Evolutionary conservation across 1,139 yeast genomes (phyloP).

Genomic region (Nakaseomyces uthaithaninus): DNA sequence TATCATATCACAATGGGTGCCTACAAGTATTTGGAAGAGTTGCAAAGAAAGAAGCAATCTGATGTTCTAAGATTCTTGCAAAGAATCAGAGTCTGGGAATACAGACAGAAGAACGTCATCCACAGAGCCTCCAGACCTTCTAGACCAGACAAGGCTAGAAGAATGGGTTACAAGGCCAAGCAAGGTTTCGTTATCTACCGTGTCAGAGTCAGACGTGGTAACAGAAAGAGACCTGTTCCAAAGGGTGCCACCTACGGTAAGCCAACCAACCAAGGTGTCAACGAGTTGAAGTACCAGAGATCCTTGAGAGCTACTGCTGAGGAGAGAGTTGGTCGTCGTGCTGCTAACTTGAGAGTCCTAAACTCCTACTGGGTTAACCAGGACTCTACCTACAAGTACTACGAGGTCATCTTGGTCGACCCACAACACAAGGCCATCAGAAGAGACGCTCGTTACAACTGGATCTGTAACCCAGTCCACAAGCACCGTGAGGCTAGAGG

Average conservation of each 20-base stretch:
- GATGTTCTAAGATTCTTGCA: conserved; percentile 97
- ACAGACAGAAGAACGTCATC: conserved; percentile 97
- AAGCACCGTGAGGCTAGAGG: conserved; percentile 99
- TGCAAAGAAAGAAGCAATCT: conserved; percentile 99
- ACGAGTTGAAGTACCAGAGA: conserved; percentile 99
- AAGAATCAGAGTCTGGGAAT: conserved; percentile 99
- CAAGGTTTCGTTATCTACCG: conserved; percentile 99
- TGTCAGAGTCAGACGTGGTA: conserved; percentile 99
- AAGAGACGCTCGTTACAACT: conserved; percentile 98
- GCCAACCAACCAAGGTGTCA: conserved; percentile 99
- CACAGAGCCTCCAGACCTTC: conserved; percentile 99
- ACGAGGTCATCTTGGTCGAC: conserved; percentile 92
- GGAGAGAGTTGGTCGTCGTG: conserved; percentile 99
- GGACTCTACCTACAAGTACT: conserved; percentile 99
- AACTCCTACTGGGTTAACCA: conserved; percentile 99
- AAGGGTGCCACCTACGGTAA: conserved; percentile 99
- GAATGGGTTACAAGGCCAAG: conserved; percentile 99
- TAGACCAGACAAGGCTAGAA: conserved; percentile 99
- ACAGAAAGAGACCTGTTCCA: conserved; percentile 99
- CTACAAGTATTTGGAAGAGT: conserved; percentile 98
- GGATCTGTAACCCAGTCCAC: conserved; percentile 99
- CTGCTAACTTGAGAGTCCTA: conserved; percentile 97
- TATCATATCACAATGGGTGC: conserved; percentile 70
- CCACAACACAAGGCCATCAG: conserved; percentile 99
- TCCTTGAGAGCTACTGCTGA: conserved; percentile 97